Conservation (phyloP, 495 filamentous ascomycete genomes). For the Podospora comata region DNA sequence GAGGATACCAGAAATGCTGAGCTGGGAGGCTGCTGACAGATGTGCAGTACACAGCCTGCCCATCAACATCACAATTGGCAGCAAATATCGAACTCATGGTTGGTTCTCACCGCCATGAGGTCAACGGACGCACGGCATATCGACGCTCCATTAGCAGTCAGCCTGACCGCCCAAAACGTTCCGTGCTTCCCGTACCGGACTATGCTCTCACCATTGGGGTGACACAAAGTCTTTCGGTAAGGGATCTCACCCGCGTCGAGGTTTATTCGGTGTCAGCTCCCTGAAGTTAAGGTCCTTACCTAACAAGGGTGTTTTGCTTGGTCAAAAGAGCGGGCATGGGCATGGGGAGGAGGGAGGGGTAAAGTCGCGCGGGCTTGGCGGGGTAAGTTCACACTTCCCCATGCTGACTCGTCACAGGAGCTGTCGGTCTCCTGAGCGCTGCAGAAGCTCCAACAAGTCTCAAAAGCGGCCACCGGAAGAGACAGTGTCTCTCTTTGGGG, state of each 20-base stretch:
- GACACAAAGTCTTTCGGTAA: background rate
- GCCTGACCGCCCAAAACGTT: background rate
- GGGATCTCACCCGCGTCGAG: background rate
- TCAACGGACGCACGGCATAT: constrained; percentile 15
- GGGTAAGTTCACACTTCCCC: background rate
- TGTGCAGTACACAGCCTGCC: background rate
- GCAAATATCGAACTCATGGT: background rate
- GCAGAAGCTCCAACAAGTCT: background rate
- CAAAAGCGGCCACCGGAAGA: constrained; percentile 9
- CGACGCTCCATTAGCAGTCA: constrained; percentile 7
- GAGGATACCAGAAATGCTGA: too few species aligned
- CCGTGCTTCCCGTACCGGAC: background rate
- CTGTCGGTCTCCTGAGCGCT: constrained; percentile 14
- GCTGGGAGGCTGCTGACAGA: background rate
- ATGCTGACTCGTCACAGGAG: constrained; percentile 7
- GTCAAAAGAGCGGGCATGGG: background rate
- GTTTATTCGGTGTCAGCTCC: background rate
- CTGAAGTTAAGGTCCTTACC: background rate
- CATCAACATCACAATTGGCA: background rate
- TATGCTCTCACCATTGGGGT: background rate
- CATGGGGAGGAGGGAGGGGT: background rate
- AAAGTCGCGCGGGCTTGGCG: background rate
- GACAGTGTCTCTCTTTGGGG: background rate
- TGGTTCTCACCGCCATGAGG: constrained; percentile 17
- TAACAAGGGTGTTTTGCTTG: constrained; percentile 2